These are phyloP conservation scores for Pestalotiopsis sp. DNA, from an alignment of 2,329 filamentous ascomycete genomes.

Conservation along the genomic window DNA sequence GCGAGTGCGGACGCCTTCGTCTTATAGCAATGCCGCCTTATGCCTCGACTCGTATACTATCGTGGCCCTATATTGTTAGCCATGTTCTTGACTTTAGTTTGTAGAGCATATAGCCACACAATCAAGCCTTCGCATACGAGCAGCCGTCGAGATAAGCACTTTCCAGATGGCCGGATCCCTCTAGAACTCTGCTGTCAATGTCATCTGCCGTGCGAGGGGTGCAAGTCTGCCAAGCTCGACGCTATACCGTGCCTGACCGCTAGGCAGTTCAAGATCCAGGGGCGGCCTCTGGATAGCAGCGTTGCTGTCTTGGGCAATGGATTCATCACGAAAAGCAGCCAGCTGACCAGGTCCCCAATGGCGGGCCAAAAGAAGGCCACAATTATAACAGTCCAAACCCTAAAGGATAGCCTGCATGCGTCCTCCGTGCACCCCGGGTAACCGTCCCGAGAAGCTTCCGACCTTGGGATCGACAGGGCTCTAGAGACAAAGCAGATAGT, in stretches of 20 bases:
- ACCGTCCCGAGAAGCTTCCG: neutral
- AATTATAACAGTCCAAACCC: neutral
- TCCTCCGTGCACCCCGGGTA: neutral
- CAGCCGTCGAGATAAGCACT: neutral
- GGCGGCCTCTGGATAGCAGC: neutral
- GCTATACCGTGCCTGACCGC: neutral
- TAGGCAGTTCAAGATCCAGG: neutral
- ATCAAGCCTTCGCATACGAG: neutral
- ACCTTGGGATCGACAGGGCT: neutral
- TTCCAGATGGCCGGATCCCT: neutral
- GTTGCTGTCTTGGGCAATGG: neutral
- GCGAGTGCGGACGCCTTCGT: no score
- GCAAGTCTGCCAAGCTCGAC: neutral
- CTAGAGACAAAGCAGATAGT: neutral
- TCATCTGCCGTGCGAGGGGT: neutral
- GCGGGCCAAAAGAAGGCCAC: neutral
- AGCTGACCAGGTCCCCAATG: neutral
- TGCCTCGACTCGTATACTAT: no score
- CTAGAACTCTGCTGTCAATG: neutral
- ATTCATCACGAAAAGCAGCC: neutral
- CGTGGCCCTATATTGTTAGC: no score
- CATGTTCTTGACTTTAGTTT: no score
- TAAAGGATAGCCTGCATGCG: neutral
- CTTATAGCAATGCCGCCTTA: no score
- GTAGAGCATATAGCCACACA: neutral